Evolutionary conservation across 345 rosid species (phyloP).

Genomic region (Arabis hirsuta): DNA sequence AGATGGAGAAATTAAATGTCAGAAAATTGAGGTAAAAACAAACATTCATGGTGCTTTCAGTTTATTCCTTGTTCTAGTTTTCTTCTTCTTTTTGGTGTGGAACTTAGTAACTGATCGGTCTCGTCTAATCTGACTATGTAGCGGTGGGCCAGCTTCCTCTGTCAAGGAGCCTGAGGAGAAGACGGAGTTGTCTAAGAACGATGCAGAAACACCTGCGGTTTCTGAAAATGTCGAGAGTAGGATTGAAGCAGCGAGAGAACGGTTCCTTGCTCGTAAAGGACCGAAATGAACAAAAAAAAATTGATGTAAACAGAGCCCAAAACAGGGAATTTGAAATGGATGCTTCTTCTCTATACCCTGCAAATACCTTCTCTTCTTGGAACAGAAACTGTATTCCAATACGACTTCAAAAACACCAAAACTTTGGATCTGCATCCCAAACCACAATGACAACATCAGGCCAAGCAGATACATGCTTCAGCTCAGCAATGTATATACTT

Average conservation of each 20-base stretch:
- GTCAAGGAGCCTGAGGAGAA: constrained; percentile 49
- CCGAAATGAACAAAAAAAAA: constrained; percentile 45
- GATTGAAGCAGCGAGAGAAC: constrained; percentile 86
- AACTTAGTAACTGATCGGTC: constrained; percentile 1
- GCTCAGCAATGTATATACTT: too few relatives aligned
- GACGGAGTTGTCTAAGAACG: constrained; percentile 42
- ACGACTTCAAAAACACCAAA: too few relatives aligned
- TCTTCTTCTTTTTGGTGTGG: background rate
- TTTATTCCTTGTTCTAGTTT: constrained; percentile 14
- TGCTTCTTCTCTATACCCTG: too few relatives aligned
- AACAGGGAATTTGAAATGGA: background rate
- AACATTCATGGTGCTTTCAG: background rate
- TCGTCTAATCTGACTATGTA: constrained; percentile 39
- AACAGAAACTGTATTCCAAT: too few relatives aligned
- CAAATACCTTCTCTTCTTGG: too few relatives aligned
- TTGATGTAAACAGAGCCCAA: background rate
- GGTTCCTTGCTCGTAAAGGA: constrained; percentile 87
- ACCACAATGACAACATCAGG: too few relatives aligned
- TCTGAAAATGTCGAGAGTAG: constrained; percentile 54
- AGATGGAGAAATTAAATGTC: constrained; percentile 67
- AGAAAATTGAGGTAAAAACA: constrained; percentile 73
- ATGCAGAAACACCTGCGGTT: constrained; percentile 34
- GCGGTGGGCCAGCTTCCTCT: constrained; percentile 60
- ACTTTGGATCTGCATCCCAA: too few relatives aligned
- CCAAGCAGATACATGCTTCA: too few relatives aligned